Conservation (phyloP, 78 protist species). For the Capsaspora owczarzaki region DNA sequence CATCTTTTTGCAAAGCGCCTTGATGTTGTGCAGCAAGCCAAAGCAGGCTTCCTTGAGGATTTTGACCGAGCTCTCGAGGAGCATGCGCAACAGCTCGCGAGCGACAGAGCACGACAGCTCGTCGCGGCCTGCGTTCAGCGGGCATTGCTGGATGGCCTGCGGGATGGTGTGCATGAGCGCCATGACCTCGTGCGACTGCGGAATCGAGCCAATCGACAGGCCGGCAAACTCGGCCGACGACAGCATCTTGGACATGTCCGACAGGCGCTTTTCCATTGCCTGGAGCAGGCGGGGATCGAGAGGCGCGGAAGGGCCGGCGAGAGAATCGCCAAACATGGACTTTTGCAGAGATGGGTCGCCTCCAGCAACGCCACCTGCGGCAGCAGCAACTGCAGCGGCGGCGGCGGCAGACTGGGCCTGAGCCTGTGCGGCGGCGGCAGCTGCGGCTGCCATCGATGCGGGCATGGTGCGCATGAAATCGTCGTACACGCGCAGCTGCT, state of each 20-base stretch:
- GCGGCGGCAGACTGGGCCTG: background rate
- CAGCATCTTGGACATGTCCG: constrained; percentile 6
- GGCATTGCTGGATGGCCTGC: background rate
- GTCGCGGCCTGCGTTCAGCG: background rate
- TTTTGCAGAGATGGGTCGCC: too few species aligned
- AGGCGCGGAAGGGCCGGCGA: too few species aligned
- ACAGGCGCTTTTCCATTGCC: background rate
- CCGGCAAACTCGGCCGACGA: constrained; percentile 3
- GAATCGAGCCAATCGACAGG: background rate
- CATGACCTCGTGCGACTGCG: background rate
- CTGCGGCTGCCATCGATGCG: background rate
- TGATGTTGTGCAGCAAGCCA: constrained; percentile 2
- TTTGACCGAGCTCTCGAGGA: background rate
- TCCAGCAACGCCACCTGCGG: background rate
- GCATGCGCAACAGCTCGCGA: background rate
- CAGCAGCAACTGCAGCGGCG: background rate
- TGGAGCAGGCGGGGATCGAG: too few species aligned
- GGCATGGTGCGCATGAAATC: constrained; percentile 60
- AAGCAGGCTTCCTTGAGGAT: constrained; percentile 11
- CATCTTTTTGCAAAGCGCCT: background rate
- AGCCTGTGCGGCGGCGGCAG: background rate
- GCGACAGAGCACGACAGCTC: constrained; percentile 6
- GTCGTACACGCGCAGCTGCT: constrained; percentile 68
- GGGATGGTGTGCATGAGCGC: background rate
- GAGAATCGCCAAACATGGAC: too few species aligned